Evolutionary conservation across 2,329 filamentous ascomycete genomes (phyloP).

Genomic region (Ascochyta lentis): DNA sequence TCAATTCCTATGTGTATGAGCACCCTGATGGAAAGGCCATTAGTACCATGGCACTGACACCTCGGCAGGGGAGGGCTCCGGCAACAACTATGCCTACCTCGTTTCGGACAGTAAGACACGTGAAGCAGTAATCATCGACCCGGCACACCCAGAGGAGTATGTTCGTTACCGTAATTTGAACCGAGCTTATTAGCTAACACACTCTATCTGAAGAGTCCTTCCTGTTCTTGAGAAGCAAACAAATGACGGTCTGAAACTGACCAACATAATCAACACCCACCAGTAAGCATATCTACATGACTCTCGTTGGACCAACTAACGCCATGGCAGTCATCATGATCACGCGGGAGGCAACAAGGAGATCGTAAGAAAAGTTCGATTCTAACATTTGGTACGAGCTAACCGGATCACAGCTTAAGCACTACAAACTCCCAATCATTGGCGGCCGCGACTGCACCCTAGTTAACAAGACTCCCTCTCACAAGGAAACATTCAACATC

Average conservation of each 20-base stretch:
- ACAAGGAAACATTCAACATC: constrained; percentile 81
- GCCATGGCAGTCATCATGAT: constrained; percentile 77
- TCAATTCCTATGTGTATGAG: constrained; percentile 84
- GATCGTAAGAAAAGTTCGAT: constrained; percentile 62
- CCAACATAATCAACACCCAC: constrained; percentile 93
- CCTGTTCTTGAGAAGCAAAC: constrained; percentile 76
- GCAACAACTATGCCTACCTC: constrained; percentile 83
- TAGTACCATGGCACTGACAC: neutral
- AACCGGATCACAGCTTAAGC: constrained; percentile 56
- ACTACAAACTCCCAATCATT: constrained; percentile 75
- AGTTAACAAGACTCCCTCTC: constrained; percentile 76
- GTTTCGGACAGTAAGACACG: constrained; percentile 59
- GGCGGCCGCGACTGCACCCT: constrained; percentile 85
- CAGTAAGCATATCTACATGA: constrained; percentile 67
- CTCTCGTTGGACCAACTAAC: constrained; percentile 7
- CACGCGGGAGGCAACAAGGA: constrained; percentile 91
- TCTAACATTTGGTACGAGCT: neutral
- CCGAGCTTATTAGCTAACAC: neutral
- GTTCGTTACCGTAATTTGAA: constrained; percentile 29
- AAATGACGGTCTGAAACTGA: constrained; percentile 78
- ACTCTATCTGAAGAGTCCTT: constrained; percentile 57
- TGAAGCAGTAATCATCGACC: constrained; percentile 72
- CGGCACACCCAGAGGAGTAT: constrained; percentile 79
- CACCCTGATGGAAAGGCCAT: constrained; percentile 20
- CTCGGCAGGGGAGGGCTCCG: constrained; percentile 72